Base-by-base conservation (phyloP, 495 filamentous ascomycete species). In the Melanomma pulvis-pyrius region DNA sequence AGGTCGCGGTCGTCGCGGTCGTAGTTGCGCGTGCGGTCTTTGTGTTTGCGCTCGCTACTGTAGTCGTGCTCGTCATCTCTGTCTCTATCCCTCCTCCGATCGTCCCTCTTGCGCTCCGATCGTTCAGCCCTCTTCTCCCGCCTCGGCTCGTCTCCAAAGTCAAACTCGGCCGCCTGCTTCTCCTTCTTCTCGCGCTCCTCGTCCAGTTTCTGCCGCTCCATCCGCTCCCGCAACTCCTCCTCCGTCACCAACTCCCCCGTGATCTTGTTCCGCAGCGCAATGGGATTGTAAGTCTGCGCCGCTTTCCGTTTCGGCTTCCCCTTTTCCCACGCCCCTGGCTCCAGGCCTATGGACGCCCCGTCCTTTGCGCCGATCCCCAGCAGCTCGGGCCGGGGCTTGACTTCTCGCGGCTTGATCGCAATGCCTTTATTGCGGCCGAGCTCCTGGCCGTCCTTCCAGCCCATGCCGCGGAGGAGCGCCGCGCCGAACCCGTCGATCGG, bases 401-500 rank as follows among this genome's bases (percentile, higher is more conserved):
- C 80, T 7, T 82, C 75, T 47, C 78, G 78, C 0, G 74, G 73
- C 66, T 81, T 86, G n/a, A 74, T 74, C 29, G 75, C 70, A 71
- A 70, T 54, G 22, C 79, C 77, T 55, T 80, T 78, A 13, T 84
- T 82, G 73, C 83, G 82, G 7, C 87, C 88, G 26, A 91, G 78
- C 22, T 82, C 76, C 62, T 93, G 86, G 1, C 93, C 93, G 63
- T 97, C 91, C 71, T 90, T 90, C 93, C 93, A 97, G 4, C 94
- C 94, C 87, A 97, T 96, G 12, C 92, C 91, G 7, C 91, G 84
- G 26, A 99, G 82, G 54, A 98, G 77, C 1, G 91, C 91, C 24
- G 90, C 88, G 32, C 93, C 94, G 71, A 98, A 99, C 62, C 96
- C 91, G 63, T 97, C 94, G 36, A 98, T 91, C 0, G 96, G 93